Conservation (phyloP, 2,329 filamentous ascomycete genomes). For the Bertia moriformis region DNA sequence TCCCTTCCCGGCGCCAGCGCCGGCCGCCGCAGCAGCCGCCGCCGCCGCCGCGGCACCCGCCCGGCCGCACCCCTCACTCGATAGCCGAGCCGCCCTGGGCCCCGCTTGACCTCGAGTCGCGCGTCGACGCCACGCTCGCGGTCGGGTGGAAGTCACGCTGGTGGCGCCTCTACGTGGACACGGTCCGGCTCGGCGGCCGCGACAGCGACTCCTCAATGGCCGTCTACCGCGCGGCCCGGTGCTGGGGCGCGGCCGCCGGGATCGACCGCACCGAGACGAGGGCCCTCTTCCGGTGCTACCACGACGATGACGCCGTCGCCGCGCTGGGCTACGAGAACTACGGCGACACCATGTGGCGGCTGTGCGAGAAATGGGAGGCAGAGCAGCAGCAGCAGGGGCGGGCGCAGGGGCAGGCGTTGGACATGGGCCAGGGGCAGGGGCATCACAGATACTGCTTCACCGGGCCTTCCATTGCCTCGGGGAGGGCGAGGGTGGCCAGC, state of each 20-base stretch:
- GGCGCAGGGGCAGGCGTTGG: neutral
- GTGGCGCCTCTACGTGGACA: neutral
- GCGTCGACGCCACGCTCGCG: neutral
- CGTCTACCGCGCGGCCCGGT: neutral
- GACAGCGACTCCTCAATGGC: neutral
- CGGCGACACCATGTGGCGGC: neutral
- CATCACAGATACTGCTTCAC: too few relatives aligned
- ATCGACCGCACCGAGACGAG: neutral
- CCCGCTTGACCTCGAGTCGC: neutral
- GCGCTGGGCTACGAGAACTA: neutral
- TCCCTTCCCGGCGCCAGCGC: neutral
- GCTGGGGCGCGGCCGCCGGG: neutral
- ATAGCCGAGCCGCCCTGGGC: neutral
- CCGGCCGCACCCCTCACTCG: neutral
- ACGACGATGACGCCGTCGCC: neutral
- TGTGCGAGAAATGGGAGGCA: neutral
- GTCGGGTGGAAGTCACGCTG: neutral
- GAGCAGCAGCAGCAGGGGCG: neutral
- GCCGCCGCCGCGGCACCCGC: too few relatives aligned
- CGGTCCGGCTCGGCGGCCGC: neutral
- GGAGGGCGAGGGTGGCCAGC: too few relatives aligned
- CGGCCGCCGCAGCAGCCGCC: too few relatives aligned
- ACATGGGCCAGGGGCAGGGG: too few relatives aligned
- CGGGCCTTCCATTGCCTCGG: too few relatives aligned
- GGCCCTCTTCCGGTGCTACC: neutral